Evolutionary conservation across 2,329 filamentous ascomycete species (phyloP), one percentile per base, ranked within the genome.

Genomic region (Aspergillus pseudonomiae): DNA sequence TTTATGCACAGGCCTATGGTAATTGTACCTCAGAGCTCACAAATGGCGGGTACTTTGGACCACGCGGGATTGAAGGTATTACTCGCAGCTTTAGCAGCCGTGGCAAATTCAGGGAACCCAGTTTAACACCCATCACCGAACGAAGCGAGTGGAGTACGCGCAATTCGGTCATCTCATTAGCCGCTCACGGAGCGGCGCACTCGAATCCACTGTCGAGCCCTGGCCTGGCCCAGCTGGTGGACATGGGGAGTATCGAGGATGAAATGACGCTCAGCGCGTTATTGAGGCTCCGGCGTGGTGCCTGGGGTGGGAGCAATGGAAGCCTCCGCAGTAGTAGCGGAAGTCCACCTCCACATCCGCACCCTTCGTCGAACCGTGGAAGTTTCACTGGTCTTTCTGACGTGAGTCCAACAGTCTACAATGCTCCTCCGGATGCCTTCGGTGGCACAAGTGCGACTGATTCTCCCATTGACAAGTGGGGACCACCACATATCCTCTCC

Each of bases 111-210:
- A 88, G 91, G 46, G 94, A 97, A 75, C 94, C 95, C 1, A 97
- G 95, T 71, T 81, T 99, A 55, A 98, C 95, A 1, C 95, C 95
- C 6, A 98, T 99, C 71, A 98, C 94, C 0, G 95, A 98, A 76
- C 88, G 94, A 14, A 96, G 92, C 63, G 95, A 99, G 78, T 97
- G 96, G 82, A 97, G 93, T 48, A 97, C 96, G 63, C 88, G 95
- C 52, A 98, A 97, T 75, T 96, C 92, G 0, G 87, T 96, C 63
- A 91, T 96, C 81, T 92, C 90, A 63, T 81, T 94, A 65, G 83
- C 82, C 9, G 79, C 88, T 36, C 86, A 87, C 52, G 77, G 78
- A 2, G 71, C 73, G 4, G 70, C 76, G 4, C 77, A 76, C 61
- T 86, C 83, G 62, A 86, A 81, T 46, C 80, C 75, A 0, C 71